phyloP scores from a whole-genome alignment of 1,139 yeast species.

The Suhomyces atakaporum region DNA sequence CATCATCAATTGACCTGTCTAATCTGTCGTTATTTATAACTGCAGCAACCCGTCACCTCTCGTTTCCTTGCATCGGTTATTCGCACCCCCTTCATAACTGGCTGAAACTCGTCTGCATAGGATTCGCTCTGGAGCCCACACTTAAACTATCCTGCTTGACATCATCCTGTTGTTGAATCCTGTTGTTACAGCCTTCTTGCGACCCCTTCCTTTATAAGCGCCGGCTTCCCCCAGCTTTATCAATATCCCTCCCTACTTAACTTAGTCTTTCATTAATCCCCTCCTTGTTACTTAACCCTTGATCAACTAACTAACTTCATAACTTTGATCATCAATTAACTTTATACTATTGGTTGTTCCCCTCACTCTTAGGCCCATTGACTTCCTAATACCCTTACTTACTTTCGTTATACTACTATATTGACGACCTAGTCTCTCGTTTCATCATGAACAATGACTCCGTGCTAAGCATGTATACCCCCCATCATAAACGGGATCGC shows the following conservation, averaged over 20 bases:
- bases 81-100: slow-evolving; percentile 10
- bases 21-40: background rate
- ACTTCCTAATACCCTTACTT: too few species aligned
- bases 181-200: background rate
- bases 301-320: too few species aligned
- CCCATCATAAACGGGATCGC: slow-evolving; percentile 25
- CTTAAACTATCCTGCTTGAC: too few species aligned
- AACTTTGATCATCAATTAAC: too few species aligned
- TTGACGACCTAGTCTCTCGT: background rate
- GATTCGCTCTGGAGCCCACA: too few species aligned
- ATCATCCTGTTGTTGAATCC: background rate
- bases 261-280: background rate
- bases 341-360: too few species aligned
- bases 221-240: background rate
- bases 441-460: slow-evolving; percentile 1
- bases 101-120: slow-evolving; percentile 11
- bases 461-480: slow-evolving; percentile 7
- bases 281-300: too few species aligned
- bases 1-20: background rate
- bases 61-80: slow-evolving; percentile 11
- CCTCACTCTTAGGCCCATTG: too few species aligned
- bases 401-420: background rate
- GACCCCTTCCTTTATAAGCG: background rate
- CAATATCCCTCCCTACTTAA: background rate
- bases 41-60: background rate